Evolutionary conservation across 805 yeast species (phyloP).

Genomic region (Wickerhamiella lipophila): DNA sequence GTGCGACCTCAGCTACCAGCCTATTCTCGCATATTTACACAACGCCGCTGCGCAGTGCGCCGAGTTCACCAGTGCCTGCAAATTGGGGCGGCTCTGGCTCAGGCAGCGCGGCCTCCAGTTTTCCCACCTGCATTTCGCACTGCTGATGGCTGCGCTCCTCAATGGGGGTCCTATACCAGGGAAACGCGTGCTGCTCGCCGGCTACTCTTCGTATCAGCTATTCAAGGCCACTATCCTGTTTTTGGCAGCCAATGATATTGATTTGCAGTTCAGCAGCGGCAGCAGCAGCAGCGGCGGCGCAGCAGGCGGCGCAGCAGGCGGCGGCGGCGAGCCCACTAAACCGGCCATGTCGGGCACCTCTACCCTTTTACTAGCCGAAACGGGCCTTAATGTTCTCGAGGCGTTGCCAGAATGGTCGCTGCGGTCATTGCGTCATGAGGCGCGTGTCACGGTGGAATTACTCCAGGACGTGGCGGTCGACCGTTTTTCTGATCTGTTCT

Average conservation of each 20-base stretch:
- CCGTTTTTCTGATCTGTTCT: conserved; percentile 65
- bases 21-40: conserved; percentile 63
- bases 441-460: conserved; percentile 51
- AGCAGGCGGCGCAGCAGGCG: background rate
- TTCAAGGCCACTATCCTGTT: conserved; percentile 80
- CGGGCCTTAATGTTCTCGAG: conserved; percentile 65
- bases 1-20: conserved; percentile 53
- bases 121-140: conserved; percentile 82
- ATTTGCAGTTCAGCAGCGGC: background rate
- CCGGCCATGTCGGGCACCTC: conserved; percentile 6
- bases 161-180: conserved; percentile 66
- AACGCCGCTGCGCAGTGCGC: conserved; percentile 44
- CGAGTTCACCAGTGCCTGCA: conserved; percentile 75
- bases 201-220: conserved; percentile 84
- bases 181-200: conserved; percentile 64
- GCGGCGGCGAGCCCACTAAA: background rate
- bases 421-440: conserved; percentile 46
- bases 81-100: conserved; percentile 81
- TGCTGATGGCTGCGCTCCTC: conserved; percentile 65
- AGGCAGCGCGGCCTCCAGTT: conserved; percentile 71
- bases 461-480: conserved; percentile 72
- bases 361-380: conserved; percentile 17
- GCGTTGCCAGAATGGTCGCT: conserved; percentile 65
- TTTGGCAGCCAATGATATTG: conserved; percentile 40
- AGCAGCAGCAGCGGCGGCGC: too few relatives aligned